Conservation (phyloP, 495 filamentous ascomycete species). For the Talaromyces ruber region DNA sequence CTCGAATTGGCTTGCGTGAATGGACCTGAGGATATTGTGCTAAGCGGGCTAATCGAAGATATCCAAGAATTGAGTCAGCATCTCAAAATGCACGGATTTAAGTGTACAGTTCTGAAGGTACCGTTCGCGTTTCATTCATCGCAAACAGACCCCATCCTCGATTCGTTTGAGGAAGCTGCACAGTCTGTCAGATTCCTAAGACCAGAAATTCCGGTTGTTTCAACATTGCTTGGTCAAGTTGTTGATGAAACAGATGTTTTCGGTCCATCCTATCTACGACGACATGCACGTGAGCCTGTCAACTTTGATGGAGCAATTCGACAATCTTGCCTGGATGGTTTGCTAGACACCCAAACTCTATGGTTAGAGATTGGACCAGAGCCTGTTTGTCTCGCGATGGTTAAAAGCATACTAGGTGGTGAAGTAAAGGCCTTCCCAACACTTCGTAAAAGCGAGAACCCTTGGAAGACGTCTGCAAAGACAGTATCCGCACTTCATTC, state of each 20-base stretch:
- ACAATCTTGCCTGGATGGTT: conserved; percentile 34
- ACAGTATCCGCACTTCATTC: conserved; percentile 47
- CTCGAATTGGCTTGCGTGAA: conserved; percentile 47
- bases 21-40: conserved; percentile 37
- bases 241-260: conserved; percentile 39
- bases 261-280: conserved; percentile 50
- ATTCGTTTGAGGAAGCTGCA: conserved; percentile 49
- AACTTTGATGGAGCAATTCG: conserved; percentile 60
- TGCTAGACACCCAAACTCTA: conserved; percentile 31
- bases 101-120: conserved; percentile 11
- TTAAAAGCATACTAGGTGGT: conserved; percentile 54
- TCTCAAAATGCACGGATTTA: conserved; percentile 39
- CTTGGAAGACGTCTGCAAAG: conserved; percentile 43
- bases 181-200: conserved; percentile 27
- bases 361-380: conserved; percentile 65
- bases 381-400: conserved; percentile 57
- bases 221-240: conserved; percentile 45
- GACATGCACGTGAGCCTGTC: conserved; percentile 63
- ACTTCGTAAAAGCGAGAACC: conserved; percentile 14
- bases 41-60: conserved; percentile 33
- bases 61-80: conserved; percentile 47
- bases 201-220: conserved; percentile 47
- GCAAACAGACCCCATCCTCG: conserved; percentile 63
- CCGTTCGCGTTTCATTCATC: conserved; percentile 65
- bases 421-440: conserved; percentile 46